Base-by-base conservation (phyloP, 805 yeast species). In the Sugiyamaella lignohabitans region DNA sequence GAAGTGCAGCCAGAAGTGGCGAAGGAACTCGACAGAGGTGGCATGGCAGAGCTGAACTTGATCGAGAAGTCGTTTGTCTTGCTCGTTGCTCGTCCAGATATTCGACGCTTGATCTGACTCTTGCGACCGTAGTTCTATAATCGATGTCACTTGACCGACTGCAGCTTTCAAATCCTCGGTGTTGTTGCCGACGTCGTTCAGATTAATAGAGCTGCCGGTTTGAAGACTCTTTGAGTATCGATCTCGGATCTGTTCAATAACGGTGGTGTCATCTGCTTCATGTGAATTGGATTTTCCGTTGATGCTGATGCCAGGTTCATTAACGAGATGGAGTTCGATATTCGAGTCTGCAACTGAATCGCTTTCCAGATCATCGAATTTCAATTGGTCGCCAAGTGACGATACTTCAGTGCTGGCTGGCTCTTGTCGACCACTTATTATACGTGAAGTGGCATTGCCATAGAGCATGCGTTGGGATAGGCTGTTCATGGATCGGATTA, bases 401-500 rank as follows among this genome's bases (percentile, higher is more conserved):
- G 39, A 44, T 18, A 53, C 58, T 17, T 53, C 56, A 10, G 49
- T 42, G 19, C 19, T 47, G 10, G 21, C 29, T 20, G 45, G 38
- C 24, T 42, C 39, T 18, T 29, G 27, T 37, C 36, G 17, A 18
- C 35, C 27, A 11, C 36, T 23, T 20, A 34, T 39, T 4, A 43
- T 18, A 18, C 43, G 14, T 20, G 43, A 24, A 6, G 43, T n/a
- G 4, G 42, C 29, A 16, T 38, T 43, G 18, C 54, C 54, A 42
- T 52, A 47, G 5, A 91, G 78, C 84, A 91, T 83, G 54, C 88
- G 79, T 48, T 86, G 80, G 60, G 94, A 83, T 42, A 91, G 69
- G 50, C 88, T 76, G 66, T 91, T 91, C 93, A 91, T 88, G 52
- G 95, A 87, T 54, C 84, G 75, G 69, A 93, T 72, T 17, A 88